Conservation (phyloP, 345 rosid genomes). For the Eucalyptus curtisii region DNA sequence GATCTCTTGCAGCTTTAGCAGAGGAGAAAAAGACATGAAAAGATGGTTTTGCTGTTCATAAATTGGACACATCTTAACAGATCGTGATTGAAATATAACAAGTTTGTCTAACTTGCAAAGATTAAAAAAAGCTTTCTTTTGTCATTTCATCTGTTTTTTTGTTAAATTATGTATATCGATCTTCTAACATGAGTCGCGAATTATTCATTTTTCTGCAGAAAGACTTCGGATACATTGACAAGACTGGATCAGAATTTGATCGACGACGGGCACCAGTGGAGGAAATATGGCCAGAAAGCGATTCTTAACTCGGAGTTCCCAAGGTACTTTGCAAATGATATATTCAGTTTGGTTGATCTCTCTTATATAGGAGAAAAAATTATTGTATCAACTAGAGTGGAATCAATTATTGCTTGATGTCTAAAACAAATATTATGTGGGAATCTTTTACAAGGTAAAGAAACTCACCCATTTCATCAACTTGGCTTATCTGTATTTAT, state of each 20-base stretch:
- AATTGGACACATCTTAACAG: background rate
- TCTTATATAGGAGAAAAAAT: background rate
- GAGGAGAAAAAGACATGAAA: background rate
- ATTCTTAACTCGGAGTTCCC: slow-evolving; percentile 27
- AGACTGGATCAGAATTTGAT: slow-evolving; percentile 2
- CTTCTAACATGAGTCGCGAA: background rate
- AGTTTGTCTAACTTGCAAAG: background rate
- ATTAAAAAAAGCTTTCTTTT: background rate
- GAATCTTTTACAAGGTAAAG: background rate
- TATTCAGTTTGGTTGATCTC: background rate
- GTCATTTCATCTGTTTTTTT: background rate
- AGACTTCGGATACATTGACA: slow-evolving; percentile 1
- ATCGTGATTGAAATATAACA: background rate
- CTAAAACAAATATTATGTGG: background rate
- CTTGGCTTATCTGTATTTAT: background rate
- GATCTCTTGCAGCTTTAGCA: background rate
- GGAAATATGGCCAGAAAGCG: slow-evolving; percentile 49
- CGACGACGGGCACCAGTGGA: slow-evolving; percentile 41
- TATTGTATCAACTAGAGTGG: background rate
- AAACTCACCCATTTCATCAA: background rate
- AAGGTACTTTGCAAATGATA: slow-evolving; percentile 6
- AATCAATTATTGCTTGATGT: background rate
- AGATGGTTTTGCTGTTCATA: background rate
- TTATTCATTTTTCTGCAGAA: slow-evolving; percentile 3
- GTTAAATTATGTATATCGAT: background rate